Evolutionary conservation across 352 stramenopile genomes (phyloP).

Genomic region (Globisporangium spiculum): DNA sequence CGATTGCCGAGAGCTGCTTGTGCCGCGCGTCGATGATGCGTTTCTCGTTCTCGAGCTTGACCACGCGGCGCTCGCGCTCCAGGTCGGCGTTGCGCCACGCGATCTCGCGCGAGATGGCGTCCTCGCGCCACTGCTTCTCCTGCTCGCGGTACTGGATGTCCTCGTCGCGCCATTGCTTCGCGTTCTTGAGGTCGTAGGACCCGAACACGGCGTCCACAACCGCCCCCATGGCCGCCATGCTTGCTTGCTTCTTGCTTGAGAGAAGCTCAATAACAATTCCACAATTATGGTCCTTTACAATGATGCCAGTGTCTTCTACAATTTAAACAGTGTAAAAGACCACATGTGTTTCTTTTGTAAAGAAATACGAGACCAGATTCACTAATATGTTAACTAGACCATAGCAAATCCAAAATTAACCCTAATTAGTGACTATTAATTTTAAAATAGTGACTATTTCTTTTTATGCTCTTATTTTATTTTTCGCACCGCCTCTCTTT

Average conservation of each 20-base stretch:
- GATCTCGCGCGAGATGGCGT: slow-evolving; percentile 58
- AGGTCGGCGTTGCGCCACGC: slow-evolving; percentile 72
- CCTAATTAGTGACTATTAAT: background rate
- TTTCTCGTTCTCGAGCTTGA: slow-evolving; percentile 81
- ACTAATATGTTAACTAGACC: no score
- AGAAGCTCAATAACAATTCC: background rate
- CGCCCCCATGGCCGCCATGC: slow-evolving; percentile 52
- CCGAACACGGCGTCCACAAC: slow-evolving; percentile 78
- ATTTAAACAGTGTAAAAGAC: no score
- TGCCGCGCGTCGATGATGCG: slow-evolving; percentile 66
- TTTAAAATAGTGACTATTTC: background rate
- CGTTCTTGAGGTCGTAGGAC: slow-evolving; percentile 84
- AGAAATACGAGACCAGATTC: no score
- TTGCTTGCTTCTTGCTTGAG: background rate
- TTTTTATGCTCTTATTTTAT: background rate
- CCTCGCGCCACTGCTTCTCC: slow-evolving; percentile 80
- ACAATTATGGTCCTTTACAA: no score
- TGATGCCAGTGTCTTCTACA: no score
- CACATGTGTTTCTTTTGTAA: no score
- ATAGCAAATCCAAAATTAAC: background rate
- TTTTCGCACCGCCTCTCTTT: background rate
- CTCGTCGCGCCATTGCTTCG: slow-evolving; percentile 82
- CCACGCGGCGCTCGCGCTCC: slow-evolving; percentile 60
- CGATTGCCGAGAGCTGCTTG: slow-evolving; percentile 61
- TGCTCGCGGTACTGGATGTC: slow-evolving; percentile 71